These are phyloP conservation scores for Stromatinia cepivora DNA, from an alignment of 2,329 filamentous ascomycete genomes.

Conservation along the genomic window DNA sequence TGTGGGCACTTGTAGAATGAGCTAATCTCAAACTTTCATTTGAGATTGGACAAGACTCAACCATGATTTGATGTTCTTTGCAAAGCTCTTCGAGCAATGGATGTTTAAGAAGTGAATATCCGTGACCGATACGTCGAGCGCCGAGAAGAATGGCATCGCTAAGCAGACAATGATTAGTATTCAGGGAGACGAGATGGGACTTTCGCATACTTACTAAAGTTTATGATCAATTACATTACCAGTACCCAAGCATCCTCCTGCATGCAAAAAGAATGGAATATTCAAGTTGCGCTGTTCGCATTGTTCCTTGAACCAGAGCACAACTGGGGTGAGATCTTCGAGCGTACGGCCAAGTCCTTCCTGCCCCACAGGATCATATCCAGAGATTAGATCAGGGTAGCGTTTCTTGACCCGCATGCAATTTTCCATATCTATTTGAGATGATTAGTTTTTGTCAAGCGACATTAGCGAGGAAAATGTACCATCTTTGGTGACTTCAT, in stretches of 20 bases:
- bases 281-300: slow-evolving; percentile 72
- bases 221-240: slow-evolving; percentile 74
- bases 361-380: slow-evolving; percentile 85
- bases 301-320: slow-evolving; percentile 87
- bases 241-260: slow-evolving; percentile 79
- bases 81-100: slow-evolving; percentile 82
- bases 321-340: slow-evolving; percentile 70
- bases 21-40: slow-evolving; percentile 84
- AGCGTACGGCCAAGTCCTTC: slow-evolving; percentile 77
- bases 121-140: slow-evolving; percentile 82
- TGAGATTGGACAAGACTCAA: slow-evolving; percentile 85
- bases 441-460: not conserved
- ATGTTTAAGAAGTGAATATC: slow-evolving; percentile 83
- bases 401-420: slow-evolving; percentile 77
- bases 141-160: slow-evolving; percentile 84
- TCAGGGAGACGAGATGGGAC: too few relatives aligned
- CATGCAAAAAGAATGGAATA: slow-evolving; percentile 92
- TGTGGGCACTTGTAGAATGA: slow-evolving; percentile 70
- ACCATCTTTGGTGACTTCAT: slow-evolving; percentile 64
- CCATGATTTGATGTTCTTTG: slow-evolving; percentile 77
- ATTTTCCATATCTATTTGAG: slow-evolving; percentile 65
- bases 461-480: not conserved
- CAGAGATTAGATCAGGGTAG: slow-evolving; percentile 75
- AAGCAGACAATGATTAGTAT: slow-evolving; percentile 44
- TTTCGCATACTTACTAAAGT: slow-evolving; percentile 19